A percentile compares a stretch with the other conserved stretches of the same genome.
Conservation (phyloP, 1,139 yeast species). For the Groenewaldozyma sp. region DNA sequence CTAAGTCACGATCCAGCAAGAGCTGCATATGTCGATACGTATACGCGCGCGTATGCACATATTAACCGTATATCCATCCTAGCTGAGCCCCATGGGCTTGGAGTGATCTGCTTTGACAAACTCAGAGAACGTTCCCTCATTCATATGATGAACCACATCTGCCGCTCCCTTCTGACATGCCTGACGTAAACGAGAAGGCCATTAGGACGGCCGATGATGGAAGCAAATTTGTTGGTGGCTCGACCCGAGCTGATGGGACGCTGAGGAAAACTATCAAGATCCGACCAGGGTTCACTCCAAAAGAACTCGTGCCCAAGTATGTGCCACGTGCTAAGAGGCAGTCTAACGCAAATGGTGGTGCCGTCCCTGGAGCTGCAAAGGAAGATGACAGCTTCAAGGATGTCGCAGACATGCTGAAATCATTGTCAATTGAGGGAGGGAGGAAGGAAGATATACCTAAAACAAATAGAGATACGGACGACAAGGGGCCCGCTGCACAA, state of each 20-base stretch:
- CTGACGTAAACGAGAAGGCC: slow-evolving; percentile 7
- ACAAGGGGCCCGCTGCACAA: not conserved
- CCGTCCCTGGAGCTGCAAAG: not conserved
- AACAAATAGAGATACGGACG: not conserved
- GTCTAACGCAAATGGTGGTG: slow-evolving; percentile 2
- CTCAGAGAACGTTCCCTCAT: no score
- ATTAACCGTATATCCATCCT: no score
- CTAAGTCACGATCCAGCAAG: no score
- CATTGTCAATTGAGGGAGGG: slow-evolving; percentile 4
- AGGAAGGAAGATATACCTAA: not conserved
- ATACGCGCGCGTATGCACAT: not conserved
- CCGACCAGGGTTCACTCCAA: slow-evolving; percentile 33
- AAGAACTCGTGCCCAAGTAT: slow-evolving; percentile 31
- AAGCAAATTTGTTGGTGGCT: slow-evolving; percentile 22
- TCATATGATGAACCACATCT: not conserved
- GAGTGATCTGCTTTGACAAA: no score
- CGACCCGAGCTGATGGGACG: slow-evolving; percentile 34
- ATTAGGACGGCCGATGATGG: slow-evolving; percentile 19
- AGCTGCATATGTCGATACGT: not conserved
- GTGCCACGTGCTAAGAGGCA: slow-evolving; percentile 19
- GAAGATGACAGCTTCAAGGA: no score
- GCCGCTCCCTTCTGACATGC: not conserved
- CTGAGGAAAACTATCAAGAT: slow-evolving; percentile 29
- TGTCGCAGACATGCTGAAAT: slow-evolving; percentile 6
- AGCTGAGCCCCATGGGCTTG: no score